Evolutionary conservation across 208 protist species (phyloP), one percentile per base, ranked within the genome.

Genomic region (Trichomonas tenax): DNA sequence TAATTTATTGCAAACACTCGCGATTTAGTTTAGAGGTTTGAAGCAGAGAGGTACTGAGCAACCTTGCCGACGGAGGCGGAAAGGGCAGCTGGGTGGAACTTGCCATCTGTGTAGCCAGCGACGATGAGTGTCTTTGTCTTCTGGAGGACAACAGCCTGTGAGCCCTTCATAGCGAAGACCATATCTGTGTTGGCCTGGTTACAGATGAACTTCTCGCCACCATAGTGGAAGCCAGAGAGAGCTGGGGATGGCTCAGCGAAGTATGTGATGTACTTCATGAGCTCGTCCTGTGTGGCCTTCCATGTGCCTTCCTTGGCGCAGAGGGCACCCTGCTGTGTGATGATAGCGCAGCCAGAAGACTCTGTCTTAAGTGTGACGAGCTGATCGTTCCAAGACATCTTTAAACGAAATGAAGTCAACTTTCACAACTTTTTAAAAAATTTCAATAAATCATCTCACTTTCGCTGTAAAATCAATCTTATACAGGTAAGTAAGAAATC

Each of bases 101-200:
- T 31, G 36, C 82, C 82, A 46, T 89, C 82, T 44, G 36, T 40
- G 36, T 46, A 89, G 40, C 36, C 17, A 46, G 82, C 82, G 34
- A 89, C 40, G 17, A 89, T 46, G 82, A 89, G n/a, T 89, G 82
- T 89, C 82, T 89, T 89, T 44, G 82, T 44, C 82, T 89, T 89
- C 36, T 89, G 82, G 36, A 89, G 82, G 40, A 89, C 40, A 89
- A 89, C 82, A n/a, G 40, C 82, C 36, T 89, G n/a, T 11, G 36
- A 45, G 0, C 82, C 82, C 14, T 31, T 26, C 36, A 44, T n/a
- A n/a, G 82, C 82, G 17, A 89, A n/a, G 36, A 89, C 40, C 40
- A 46, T 46, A 15, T 89, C 82, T 48, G 23, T 38, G 36, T 44
- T 26, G 17, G 82, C 82, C 23, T 40, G 82, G 40, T 46, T 46